Conservation (phyloP, 208 protist genomes). For the Trypanosoma congolense region DNA sequence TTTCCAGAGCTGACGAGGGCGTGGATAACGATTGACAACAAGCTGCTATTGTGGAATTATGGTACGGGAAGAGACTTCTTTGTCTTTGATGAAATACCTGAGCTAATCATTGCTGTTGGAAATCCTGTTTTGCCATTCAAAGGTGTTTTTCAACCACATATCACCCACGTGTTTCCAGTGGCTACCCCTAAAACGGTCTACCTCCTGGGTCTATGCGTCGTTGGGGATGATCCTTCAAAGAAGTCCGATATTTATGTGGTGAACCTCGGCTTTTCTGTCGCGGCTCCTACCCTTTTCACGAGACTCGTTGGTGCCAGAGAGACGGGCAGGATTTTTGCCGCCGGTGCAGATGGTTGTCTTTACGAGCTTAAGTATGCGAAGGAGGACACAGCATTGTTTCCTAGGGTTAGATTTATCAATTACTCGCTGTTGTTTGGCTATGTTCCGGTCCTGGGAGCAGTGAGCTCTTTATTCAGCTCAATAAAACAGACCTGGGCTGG, state of each 20-base stretch:
- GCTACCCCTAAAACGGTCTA: conserved; percentile 66
- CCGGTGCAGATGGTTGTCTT: conserved; percentile 67
- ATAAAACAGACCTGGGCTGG: conserved; percentile 55
- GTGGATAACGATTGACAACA: conserved; percentile 87
- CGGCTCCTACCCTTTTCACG: conserved; percentile 46
- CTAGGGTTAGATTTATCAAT: conserved; percentile 71
- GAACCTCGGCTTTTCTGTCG: conserved; percentile 66
- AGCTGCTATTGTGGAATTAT: conserved; percentile 83
- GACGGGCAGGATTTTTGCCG: conserved; percentile 68
- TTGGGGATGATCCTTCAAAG: conserved; percentile 36
- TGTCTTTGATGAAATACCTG: conserved; percentile 79
- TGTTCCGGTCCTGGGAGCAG: conserved; percentile 51
- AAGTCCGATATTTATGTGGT: conserved; percentile 58
- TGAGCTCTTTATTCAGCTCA: conserved; percentile 38
- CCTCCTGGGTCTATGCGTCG: conserved; percentile 75
- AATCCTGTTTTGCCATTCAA: conserved; percentile 37
- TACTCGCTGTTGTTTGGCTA: conserved; percentile 46
- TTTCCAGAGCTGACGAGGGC: conserved; percentile 69
- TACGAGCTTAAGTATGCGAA: conserved; percentile 77
- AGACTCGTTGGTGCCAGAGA: conserved; percentile 45
- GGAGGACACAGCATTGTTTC: conserved; percentile 56
- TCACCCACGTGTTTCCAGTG: conserved; percentile 72
- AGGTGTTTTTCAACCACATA: conserved; percentile 78
- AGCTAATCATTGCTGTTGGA: conserved; percentile 80
- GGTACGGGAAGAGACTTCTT: conserved; percentile 65